A percentile compares a stretch with the other conserved stretches of the same genome.
These are phyloP conservation scores for Aspergillus fructus DNA, from an alignment of 2,329 filamentous ascomycete genomes.

Conservation along the genomic window DNA sequence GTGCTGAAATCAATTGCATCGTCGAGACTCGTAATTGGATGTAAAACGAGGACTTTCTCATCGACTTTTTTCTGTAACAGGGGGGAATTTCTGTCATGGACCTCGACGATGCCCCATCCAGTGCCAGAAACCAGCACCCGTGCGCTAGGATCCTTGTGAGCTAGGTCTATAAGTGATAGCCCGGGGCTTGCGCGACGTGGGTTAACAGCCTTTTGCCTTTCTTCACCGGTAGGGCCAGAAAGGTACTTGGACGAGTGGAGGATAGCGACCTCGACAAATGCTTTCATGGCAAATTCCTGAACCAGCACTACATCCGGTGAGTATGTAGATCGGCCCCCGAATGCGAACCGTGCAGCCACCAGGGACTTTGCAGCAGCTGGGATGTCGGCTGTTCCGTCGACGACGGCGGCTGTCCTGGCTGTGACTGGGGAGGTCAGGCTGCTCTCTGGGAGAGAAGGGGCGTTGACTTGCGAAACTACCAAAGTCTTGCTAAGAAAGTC, in stretches of 20 bases:
- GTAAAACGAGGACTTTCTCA: slow-evolving; percentile 47
- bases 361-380: slow-evolving; percentile 54
- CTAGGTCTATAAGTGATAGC: slow-evolving; percentile 20
- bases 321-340: slow-evolving; percentile 59
- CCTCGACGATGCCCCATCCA: slow-evolving; percentile 29
- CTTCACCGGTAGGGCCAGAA: slow-evolving; percentile 23
- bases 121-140: slow-evolving; percentile 29
- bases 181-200: slow-evolving; percentile 15
- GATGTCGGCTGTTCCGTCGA: slow-evolving; percentile 61
- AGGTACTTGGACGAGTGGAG: slow-evolving; percentile 33
- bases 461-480: slow-evolving; percentile 16
- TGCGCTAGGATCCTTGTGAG: slow-evolving; percentile 27
- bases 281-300: slow-evolving; percentile 61
- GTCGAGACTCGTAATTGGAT: slow-evolving; percentile 51
- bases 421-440: slow-evolving; percentile 25
- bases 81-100: slow-evolving; percentile 27
- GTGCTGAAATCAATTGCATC: slow-evolving; percentile 53
- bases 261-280: slow-evolving; percentile 53
- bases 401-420: slow-evolving; percentile 52
- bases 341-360: slow-evolving; percentile 54
- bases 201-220: slow-evolving; percentile 14
- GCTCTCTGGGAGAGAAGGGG: slow-evolving; percentile 16
- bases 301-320: slow-evolving; percentile 63
- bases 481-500: slow-evolving; percentile 27
- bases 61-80: slow-evolving; percentile 42